These are phyloP conservation scores for Capsicum rhomboideum DNA, from an alignment of 257 asterid genomes.

Conservation along the genomic window DNA sequence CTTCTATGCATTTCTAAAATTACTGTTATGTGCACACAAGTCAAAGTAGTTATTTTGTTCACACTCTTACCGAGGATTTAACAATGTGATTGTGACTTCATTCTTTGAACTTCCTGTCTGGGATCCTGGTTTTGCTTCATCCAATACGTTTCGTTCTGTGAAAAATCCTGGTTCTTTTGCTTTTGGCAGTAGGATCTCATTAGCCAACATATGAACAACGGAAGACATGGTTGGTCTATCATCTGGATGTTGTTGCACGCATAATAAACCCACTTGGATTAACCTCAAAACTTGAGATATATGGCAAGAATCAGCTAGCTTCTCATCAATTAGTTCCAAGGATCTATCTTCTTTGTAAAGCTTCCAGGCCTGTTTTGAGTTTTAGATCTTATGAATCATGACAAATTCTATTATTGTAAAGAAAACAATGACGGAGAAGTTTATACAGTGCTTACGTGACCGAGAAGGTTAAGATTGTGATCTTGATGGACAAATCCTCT, in stretches of 20 bases:
- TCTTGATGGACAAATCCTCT: conserved; percentile 18
- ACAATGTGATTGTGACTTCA: background rate
- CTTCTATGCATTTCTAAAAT: background rate
- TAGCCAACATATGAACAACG: background rate
- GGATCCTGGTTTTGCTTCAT: too few relatives aligned
- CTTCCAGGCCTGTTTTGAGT: background rate
- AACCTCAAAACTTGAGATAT: background rate
- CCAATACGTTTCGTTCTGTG: background rate
- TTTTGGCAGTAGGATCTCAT: background rate
- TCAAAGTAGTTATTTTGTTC: background rate
- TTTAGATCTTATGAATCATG: background rate
- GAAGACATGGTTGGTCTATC: conserved; percentile 3
- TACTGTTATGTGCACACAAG: background rate
- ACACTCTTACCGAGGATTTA: background rate
- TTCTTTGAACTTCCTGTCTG: background rate
- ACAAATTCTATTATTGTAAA: background rate
- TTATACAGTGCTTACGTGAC: conserved; percentile 9
- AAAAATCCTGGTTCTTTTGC: conserved; percentile 1
- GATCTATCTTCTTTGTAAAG: conserved; percentile 1
- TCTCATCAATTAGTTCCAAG: background rate
- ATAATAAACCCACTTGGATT: background rate
- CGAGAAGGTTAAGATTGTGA: conserved; percentile 24
- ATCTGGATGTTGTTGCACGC: background rate
- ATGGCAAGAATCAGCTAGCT: background rate
- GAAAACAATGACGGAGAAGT: background rate